phyloP scores from a whole-genome alignment of 2,329 filamentous ascomycete species.

The Colletotrichum sp. region DNA sequence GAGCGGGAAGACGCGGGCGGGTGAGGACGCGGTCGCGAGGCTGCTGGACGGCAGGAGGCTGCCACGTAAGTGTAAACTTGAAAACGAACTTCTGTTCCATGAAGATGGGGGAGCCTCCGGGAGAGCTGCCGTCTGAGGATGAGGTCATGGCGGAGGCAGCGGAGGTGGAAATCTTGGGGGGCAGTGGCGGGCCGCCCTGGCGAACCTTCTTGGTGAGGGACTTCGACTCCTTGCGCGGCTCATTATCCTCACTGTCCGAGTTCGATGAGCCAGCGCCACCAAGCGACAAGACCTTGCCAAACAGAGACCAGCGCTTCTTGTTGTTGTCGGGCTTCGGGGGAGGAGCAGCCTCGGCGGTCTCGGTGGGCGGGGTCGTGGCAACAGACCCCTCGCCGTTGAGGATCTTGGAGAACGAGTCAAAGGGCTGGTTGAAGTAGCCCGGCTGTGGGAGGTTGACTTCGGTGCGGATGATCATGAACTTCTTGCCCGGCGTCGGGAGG shows the following conservation, averaged over 20 bases:
- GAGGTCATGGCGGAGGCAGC: slow-evolving; percentile 34
- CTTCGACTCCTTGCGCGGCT: slow-evolving; percentile 55
- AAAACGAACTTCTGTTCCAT: slow-evolving; percentile 69
- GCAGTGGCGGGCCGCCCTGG: slow-evolving; percentile 31
- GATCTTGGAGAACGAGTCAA: slow-evolving; percentile 46
- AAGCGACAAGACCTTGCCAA: slow-evolving; percentile 66
- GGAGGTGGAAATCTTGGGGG: slow-evolving; percentile 39
- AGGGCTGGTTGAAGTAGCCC: slow-evolving; percentile 51
- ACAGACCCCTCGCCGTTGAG: slow-evolving; percentile 9
- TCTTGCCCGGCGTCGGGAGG: slow-evolving; percentile 82
- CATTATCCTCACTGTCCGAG: slow-evolving; percentile 47
- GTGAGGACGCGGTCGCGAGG: slow-evolving; percentile 67
- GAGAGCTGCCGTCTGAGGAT: slow-evolving; percentile 56
- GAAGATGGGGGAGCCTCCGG: slow-evolving; percentile 59
- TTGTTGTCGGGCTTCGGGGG: slow-evolving; percentile 30
- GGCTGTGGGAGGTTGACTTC: slow-evolving; percentile 61
- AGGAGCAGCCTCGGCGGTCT: slow-evolving; percentile 23
- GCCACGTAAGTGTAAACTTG: slow-evolving; percentile 76
- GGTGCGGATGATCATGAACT: slow-evolving; percentile 87
- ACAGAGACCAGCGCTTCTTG: slow-evolving; percentile 68
- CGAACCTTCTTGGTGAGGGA: slow-evolving; percentile 22
- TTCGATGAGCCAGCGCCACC: slow-evolving; percentile 35
- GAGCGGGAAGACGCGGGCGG: slow-evolving; percentile 71
- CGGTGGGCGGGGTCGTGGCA: slow-evolving; percentile 4
- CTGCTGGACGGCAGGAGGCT: slow-evolving; percentile 56